Evolutionary conservation across 129 eudicot genomes (phyloP).

Genomic region (Arctium lappa): DNA sequence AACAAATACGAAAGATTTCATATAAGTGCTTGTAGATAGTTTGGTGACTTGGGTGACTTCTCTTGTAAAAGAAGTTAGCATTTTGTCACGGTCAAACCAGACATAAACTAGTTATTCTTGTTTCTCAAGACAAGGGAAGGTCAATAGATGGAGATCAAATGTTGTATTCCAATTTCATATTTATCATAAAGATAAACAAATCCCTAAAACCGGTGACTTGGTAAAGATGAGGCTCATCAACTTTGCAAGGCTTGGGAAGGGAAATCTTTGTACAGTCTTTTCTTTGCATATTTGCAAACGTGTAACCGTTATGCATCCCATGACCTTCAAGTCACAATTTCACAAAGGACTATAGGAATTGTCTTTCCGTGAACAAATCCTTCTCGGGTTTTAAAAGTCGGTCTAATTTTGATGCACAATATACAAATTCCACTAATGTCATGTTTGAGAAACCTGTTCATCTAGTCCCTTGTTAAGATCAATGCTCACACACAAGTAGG

Average conservation of each 20-base stretch:
- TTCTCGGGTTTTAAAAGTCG: neutral
- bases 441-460: no score
- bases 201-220: neutral
- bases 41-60: neutral
- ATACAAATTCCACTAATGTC: no score
- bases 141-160: neutral
- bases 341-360: neutral
- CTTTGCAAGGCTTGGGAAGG: neutral
- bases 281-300: neutral
- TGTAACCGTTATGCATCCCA: neutral
- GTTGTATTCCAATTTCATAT: neutral
- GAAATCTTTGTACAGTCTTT: neutral
- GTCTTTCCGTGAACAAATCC: neutral
- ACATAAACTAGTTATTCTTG: constrained; percentile 2
- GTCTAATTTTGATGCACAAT: neutral
- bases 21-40: neutral
- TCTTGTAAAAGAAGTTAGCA: constrained; percentile 24
- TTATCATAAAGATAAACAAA: neutral
- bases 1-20: constrained; percentile 8
- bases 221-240: neutral
- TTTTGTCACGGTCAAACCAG: neutral
- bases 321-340: neutral
- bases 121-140: constrained; percentile 13
- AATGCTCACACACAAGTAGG: neutral
- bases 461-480: neutral